phyloP scores from a whole-genome alignment of 2,329 filamentous ascomycete species.

The Monilinia fructigena region DNA sequence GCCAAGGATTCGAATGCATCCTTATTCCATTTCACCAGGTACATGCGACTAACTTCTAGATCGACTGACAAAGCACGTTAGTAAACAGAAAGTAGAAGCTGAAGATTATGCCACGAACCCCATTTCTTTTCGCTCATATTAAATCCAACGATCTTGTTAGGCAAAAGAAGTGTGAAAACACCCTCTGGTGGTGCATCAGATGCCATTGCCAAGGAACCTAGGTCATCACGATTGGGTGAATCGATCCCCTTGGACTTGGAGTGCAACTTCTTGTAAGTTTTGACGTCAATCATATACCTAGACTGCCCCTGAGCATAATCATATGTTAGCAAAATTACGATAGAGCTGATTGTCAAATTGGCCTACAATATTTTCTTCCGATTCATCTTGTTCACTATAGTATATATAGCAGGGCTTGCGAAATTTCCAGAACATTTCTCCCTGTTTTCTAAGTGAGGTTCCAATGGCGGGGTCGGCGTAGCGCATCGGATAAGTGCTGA shows the following conservation, averaged over 20 bases:
- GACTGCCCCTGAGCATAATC: constrained; percentile 14
- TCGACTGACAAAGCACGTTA: constrained; percentile 7
- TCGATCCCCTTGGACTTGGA: neutral
- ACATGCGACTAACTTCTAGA: constrained; percentile 23
- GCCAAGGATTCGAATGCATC: constrained; percentile 21
- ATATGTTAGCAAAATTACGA: neutral
- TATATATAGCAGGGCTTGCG: constrained; percentile 16
- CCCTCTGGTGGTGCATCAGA: constrained; percentile 19
- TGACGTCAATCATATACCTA: constrained; percentile 21
- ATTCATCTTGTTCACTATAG: constrained; percentile 18
- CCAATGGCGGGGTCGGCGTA: constrained; percentile 19
- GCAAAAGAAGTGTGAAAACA: constrained; percentile 21
- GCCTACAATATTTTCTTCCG: constrained; percentile 7
- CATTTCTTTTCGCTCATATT: constrained; percentile 22
- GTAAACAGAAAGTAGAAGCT: neutral
- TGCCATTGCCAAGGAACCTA: constrained; percentile 17
- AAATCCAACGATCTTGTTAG: constrained; percentile 15
- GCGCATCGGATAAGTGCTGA: constrained; percentile 15
- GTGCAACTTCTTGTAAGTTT: constrained; percentile 20
- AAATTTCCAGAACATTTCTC: constrained; percentile 25
- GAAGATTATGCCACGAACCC: neutral
- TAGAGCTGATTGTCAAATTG: neutral
- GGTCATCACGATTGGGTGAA: constrained; percentile 13
- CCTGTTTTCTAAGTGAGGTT: constrained; percentile 21
- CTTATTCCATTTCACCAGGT: constrained; percentile 19